phyloP scores from a whole-genome alignment of 192 early-diverging fungal genomes.

The Jimgerdemannia flammicorona region DNA sequence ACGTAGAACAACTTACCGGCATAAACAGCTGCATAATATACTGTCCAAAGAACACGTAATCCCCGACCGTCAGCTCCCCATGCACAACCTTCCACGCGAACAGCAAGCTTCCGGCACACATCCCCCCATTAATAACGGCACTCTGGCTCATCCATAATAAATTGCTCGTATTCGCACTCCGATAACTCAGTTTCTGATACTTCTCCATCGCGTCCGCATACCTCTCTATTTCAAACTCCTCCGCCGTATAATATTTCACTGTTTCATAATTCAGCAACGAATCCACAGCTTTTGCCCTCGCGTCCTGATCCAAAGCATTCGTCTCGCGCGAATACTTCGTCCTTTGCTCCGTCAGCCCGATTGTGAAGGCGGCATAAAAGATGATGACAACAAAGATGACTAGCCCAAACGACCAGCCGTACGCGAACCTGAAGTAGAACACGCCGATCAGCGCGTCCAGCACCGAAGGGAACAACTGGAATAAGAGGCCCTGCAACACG shows the following conservation, averaged over 20 bases:
- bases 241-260: conserved; percentile 87
- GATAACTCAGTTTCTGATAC: conserved; percentile 77
- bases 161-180: conserved; percentile 60
- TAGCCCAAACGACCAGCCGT: conserved; percentile 30
- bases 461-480: conserved; percentile 82
- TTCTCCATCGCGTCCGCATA: conserved; percentile 65
- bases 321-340: conserved; percentile 70
- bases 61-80: conserved; percentile 63
- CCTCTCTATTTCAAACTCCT: conserved; percentile 64
- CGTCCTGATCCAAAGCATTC: conserved; percentile 77
- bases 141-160: conserved; percentile 80
- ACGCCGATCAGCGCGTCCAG: conserved; percentile 77
- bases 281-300: conserved; percentile 74
- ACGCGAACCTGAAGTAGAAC: conserved; percentile 53
- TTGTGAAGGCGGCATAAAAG: conserved; percentile 30
- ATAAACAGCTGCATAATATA: conserved; percentile 83
- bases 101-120: conserved; percentile 71
- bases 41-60: conserved; percentile 78
- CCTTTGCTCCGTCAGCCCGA: conserved; percentile 74
- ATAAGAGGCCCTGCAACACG: conserved; percentile 70
- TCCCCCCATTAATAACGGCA: conserved; percentile 72
- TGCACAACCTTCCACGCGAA: conserved; percentile 68
- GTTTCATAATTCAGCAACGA: conserved; percentile 89
- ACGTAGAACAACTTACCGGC: conserved; percentile 58
- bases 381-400: conserved; percentile 37